phyloP scores from a whole-genome alignment of 257 asterid genomes.

The Solanum clarkiae region DNA sequence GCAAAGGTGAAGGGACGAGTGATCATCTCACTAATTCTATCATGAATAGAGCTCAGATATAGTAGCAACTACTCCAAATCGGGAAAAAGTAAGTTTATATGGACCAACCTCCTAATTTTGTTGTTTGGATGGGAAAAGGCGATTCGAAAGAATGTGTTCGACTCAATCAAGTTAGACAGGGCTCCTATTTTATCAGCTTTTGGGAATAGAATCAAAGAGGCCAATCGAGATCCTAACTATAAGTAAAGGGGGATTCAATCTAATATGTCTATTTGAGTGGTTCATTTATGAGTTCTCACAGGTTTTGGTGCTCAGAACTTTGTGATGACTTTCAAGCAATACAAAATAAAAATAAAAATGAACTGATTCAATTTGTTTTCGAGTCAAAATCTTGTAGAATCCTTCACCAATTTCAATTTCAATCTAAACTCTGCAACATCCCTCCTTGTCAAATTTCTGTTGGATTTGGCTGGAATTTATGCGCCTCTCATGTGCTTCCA shows the following conservation, averaged over 20 bases:
- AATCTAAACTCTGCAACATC: not conserved
- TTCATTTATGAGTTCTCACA: not conserved
- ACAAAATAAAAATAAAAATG: not conserved
- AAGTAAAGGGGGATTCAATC: not conserved
- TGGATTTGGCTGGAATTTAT: not conserved
- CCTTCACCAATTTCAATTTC: not conserved
- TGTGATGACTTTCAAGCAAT: not conserved
- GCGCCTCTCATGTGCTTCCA: not conserved
- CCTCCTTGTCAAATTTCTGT: not conserved
- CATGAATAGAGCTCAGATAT: not conserved
- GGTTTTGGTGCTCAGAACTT: too few relatives aligned
- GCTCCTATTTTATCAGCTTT: not conserved
- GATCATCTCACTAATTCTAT: not conserved
- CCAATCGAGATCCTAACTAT: not conserved
- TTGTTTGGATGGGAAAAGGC: not conserved
- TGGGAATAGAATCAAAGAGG: not conserved
- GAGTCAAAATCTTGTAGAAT: not conserved
- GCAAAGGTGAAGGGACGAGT: not conserved
- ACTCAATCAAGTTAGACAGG: not conserved
- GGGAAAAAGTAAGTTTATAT: not conserved
- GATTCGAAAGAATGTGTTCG: not conserved
- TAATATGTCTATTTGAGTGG: not conserved
- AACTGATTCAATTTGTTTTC: not conserved
- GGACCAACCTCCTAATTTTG: not conserved
- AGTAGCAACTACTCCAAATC: not conserved